Evolutionary conservation across 1,284 basidiomycete genomes (phyloP).

Genomic region (Trichosporon sp.): DNA sequence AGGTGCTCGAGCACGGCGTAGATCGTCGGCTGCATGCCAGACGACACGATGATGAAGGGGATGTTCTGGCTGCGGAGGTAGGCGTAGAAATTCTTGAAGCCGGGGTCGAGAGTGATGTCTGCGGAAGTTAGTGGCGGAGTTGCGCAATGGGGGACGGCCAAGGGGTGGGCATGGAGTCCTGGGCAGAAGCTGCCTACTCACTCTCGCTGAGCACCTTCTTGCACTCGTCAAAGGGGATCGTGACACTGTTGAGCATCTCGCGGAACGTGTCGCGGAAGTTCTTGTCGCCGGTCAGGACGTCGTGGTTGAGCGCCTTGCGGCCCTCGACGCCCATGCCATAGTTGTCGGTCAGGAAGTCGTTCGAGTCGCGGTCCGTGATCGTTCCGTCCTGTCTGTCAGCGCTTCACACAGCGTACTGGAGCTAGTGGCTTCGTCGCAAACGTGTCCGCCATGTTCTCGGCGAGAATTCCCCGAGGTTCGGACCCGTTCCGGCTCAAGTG

Average conservation of each 20-base stretch:
- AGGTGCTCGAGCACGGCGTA: slow-evolving; percentile 77
- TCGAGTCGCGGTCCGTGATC: slow-evolving; percentile 85
- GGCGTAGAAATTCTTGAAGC: slow-evolving; percentile 80
- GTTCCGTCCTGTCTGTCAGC: slow-evolving; percentile 72
- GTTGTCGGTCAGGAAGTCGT: slow-evolving; percentile 66
- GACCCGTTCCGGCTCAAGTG: background rate
- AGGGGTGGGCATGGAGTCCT: background rate
- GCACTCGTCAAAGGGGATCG: slow-evolving; percentile 75
- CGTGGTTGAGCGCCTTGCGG: slow-evolving; percentile 67
- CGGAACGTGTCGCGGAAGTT: slow-evolving; percentile 80
- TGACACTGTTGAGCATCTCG: slow-evolving; percentile 74
- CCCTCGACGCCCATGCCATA: slow-evolving; percentile 60
- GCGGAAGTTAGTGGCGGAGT: slow-evolving; percentile 3
- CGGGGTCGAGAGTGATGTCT: slow-evolving; percentile 83
- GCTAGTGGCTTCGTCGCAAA: background rate
- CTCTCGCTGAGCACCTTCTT: slow-evolving; percentile 67
- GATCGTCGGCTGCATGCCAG: slow-evolving; percentile 89
- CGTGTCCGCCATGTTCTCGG: background rate
- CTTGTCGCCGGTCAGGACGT: slow-evolving; percentile 66
- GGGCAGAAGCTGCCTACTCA: slow-evolving; percentile 50
- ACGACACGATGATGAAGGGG: slow-evolving; percentile 89
- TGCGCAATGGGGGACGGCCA: background rate
- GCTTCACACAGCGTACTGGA: too few relatives aligned
- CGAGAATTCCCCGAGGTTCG: background rate
- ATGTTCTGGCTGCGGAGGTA: slow-evolving; percentile 77